These are phyloP conservation scores for Fusarium sulawesiense DNA, from an alignment of 2,329 filamentous ascomycete species.

Conservation along the genomic window DNA sequence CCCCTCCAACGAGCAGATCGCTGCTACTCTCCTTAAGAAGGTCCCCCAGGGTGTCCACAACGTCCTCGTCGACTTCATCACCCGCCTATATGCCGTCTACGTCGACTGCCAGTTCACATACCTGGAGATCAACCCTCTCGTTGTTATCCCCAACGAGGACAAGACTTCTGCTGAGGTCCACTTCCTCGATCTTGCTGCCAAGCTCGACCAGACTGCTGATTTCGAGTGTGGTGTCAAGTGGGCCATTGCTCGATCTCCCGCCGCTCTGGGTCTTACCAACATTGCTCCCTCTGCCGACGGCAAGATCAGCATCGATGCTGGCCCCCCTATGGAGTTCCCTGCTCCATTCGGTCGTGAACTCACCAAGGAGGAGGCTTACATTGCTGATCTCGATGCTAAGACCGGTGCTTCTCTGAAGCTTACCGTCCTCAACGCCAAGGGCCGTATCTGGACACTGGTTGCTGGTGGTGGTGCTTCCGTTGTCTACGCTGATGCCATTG, in stretches of 20 bases:
- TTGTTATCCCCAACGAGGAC: slow-evolving; percentile 94
- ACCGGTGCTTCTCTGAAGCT: slow-evolving; percentile 99
- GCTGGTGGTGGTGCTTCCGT: slow-evolving; percentile 99
- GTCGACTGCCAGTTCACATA: slow-evolving; percentile 99
- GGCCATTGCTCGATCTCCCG: slow-evolving; percentile 93
- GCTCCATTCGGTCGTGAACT: slow-evolving; percentile 98
- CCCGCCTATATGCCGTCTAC: slow-evolving; percentile 96
- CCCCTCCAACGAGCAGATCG: slow-evolving; percentile 96
- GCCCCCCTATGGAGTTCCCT: slow-evolving; percentile 98
- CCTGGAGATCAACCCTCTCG: slow-evolving; percentile 99
- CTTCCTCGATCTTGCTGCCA: slow-evolving; percentile 98
- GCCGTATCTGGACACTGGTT: slow-evolving; percentile 97
- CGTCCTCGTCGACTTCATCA: slow-evolving; percentile 99
- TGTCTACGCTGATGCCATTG: slow-evolving; percentile 98
- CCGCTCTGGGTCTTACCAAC: slow-evolving; percentile 84
- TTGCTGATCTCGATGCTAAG: slow-evolving; percentile 98
- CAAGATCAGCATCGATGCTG: slow-evolving; percentile 94
- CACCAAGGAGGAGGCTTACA: slow-evolving; percentile 99
- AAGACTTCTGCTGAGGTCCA: slow-evolving; percentile 93
- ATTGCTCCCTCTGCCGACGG: slow-evolving; percentile 70
- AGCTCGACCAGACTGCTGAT: slow-evolving; percentile 98
- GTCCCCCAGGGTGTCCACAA: slow-evolving; percentile 97
- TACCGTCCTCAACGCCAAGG: slow-evolving; percentile 90
- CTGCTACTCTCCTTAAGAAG: slow-evolving; percentile 85
- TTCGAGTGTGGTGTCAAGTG: slow-evolving; percentile 99